Conservation (phyloP, 495 filamentous ascomycete species). For the Echria macrotheca region DNA sequence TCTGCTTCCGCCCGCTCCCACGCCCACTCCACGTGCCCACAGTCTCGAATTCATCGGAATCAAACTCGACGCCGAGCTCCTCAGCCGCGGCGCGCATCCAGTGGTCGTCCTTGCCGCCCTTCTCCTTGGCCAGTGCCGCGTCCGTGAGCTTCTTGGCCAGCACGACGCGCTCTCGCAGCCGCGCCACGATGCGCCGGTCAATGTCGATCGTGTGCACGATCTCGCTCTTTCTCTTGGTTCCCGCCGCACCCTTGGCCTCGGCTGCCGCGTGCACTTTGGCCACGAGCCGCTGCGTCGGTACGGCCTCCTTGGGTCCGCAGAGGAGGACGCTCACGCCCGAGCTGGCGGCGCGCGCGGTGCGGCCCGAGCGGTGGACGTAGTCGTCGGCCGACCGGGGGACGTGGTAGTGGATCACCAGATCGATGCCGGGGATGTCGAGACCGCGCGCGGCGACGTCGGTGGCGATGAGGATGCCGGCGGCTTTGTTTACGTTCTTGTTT, state of each 20-base stretch:
- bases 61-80: constrained; percentile 89
- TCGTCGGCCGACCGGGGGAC: constrained; percentile 85
- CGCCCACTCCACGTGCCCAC: constrained; percentile 57
- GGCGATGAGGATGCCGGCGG: constrained; percentile 72
- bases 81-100: constrained; percentile 83
- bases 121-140: constrained; percentile 75
- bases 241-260: constrained; percentile 40
- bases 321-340: constrained; percentile 78
- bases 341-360: constrained; percentile 78
- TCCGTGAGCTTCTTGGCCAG: constrained; percentile 85
- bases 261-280: constrained; percentile 70
- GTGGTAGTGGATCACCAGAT: constrained; percentile 90
- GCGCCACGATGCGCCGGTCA: constrained; percentile 70
- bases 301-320: constrained; percentile 86
- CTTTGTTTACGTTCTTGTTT: constrained; percentile 11
- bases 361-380: constrained; percentile 93
- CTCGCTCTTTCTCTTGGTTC: constrained; percentile 4
- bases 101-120: constrained; percentile 72
- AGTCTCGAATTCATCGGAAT: constrained; percentile 74
- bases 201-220: constrained; percentile 62
- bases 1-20: constrained; percentile 62
- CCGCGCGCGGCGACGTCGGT: constrained; percentile 97
- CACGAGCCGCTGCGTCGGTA: constrained; percentile 73
- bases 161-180: constrained; percentile 65
- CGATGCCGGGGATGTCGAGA: constrained; percentile 84